These are phyloP conservation scores for Apiospora kogelbergensis DNA, from an alignment of 2,329 filamentous ascomycete species.

Conservation along the genomic window DNA sequence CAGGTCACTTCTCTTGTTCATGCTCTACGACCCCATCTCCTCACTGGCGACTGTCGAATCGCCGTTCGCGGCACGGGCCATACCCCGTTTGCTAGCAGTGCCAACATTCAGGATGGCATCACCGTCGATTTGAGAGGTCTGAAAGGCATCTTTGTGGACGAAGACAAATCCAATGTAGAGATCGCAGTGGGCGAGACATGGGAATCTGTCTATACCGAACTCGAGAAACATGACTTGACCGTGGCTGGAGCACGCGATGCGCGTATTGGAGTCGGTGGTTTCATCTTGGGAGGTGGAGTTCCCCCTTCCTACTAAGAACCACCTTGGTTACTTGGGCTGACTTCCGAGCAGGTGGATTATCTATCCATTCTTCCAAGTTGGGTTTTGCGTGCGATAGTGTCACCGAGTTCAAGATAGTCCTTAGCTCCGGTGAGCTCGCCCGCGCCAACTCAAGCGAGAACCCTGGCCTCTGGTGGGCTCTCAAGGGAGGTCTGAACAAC, in stretches of 20 bases:
- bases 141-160: conserved; percentile 33
- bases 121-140: conserved; percentile 44
- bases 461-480: conserved; percentile 19
- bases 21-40: conserved; percentile 16
- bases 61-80: conserved; percentile 53
- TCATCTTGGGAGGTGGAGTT: neutral
- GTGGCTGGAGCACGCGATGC: conserved; percentile 16
- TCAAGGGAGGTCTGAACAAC: conserved; percentile 22
- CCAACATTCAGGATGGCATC: conserved; percentile 41
- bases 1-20: conserved; percentile 17
- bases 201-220: conserved; percentile 38
- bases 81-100: conserved; percentile 38
- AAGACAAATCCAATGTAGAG: conserved; percentile 34
- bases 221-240: conserved; percentile 35
- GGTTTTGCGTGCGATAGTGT: conserved; percentile 24
- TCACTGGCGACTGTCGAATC: conserved; percentile 26
- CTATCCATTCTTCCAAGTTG: conserved; percentile 13
- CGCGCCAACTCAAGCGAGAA: conserved; percentile 17
- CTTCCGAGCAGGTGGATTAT: conserved; percentile 12
- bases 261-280: conserved; percentile 16
- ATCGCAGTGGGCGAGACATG: conserved; percentile 46
- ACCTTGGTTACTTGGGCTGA: neutral
- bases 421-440: conserved; percentile 16
- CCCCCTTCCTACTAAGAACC: neutral
- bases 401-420: conserved; percentile 19